Conservation (phyloP, 768 basidiomycete species). For the Cantharellus anzutake region DNA sequence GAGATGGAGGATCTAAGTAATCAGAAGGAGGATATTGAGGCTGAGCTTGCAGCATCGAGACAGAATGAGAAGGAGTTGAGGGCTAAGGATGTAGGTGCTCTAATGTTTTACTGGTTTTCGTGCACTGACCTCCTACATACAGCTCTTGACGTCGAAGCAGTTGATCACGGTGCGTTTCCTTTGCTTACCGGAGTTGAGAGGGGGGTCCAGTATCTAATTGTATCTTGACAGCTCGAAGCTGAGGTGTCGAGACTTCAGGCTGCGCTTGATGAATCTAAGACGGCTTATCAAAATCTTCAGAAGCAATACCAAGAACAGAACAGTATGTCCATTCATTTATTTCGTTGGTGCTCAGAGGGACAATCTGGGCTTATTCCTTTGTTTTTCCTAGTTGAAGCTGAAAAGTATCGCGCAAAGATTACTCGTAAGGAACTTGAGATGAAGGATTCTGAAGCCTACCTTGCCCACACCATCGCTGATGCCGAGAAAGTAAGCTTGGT, state of each 20-base stretch:
- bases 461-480: not conserved
- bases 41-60: conserved; percentile 61
- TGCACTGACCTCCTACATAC: not conserved
- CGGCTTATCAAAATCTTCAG: conserved; percentile 57
- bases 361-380: not conserved
- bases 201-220: too few relatives aligned
- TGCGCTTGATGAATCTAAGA: conserved; percentile 49
- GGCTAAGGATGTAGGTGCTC: conserved; percentile 47
- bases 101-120: not conserved
- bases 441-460: conserved; percentile 18
- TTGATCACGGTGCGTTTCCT: conserved; percentile 6
- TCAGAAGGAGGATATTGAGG: conserved; percentile 55
- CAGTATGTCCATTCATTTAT: conserved; percentile 26
- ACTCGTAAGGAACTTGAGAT: conserved; percentile 59
- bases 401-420: conserved; percentile 55
- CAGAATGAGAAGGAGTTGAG: conserved; percentile 87
- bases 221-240: conserved; percentile 26
- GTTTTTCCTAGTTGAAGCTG: conserved; percentile 38
- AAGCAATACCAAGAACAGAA: conserved; percentile 83
- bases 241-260: conserved; percentile 63
- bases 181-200: too few relatives aligned
- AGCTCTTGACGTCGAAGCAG: not conserved
- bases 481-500: not conserved
- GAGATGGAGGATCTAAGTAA: conserved; percentile 66
- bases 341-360: too few relatives aligned